Evolutionary conservation across 2,329 filamentous ascomycete species (phyloP).

Genomic region (Kalmusia sp.): DNA sequence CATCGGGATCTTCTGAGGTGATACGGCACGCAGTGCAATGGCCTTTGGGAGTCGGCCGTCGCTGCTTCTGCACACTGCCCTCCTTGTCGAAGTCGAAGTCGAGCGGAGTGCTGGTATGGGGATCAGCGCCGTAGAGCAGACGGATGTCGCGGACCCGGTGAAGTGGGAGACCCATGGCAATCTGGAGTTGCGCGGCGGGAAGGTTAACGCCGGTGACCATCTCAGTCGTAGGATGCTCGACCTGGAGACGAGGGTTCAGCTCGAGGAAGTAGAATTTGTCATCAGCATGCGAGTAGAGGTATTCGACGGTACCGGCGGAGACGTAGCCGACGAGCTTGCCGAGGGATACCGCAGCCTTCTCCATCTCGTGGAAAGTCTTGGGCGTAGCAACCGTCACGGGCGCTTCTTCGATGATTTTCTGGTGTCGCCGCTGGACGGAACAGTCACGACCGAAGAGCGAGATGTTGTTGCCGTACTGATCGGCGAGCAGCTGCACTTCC

Average conservation of each 20-base stretch:
- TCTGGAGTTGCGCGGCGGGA: constrained; percentile 95
- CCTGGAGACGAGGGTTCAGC: constrained; percentile 97
- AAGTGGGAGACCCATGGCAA: constrained; percentile 97
- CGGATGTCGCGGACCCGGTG: constrained; percentile 97
- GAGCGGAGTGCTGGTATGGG: constrained; percentile 83
- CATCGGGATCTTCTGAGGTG: constrained; percentile 96
- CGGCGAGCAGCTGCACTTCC: constrained; percentile 95
- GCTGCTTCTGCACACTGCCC: constrained; percentile 82
- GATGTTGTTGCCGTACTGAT: constrained; percentile 99
- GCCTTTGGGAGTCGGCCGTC: constrained; percentile 89
- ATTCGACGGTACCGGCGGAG: constrained; percentile 97
- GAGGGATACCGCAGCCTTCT: constrained; percentile 92
- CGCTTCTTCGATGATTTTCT: constrained; percentile 99
- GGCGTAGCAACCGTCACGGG: constrained; percentile 94
- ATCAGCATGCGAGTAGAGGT: constrained; percentile 96
- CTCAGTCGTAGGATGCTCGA: constrained; percentile 98
- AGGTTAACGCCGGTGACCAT: constrained; percentile 99
- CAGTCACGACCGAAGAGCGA: constrained; percentile 98
- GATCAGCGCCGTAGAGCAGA: constrained; percentile 93
- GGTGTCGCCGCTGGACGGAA: constrained; percentile 96
- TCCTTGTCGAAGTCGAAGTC: constrained; percentile 96
- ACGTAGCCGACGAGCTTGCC: constrained; percentile 97
- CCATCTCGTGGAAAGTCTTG: constrained; percentile 93
- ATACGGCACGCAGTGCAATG: constrained; percentile 99
- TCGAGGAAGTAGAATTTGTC: constrained; percentile 99